Conservation (phyloP, 257 asterid genomes). For the Lycium ferocissimum region DNA sequence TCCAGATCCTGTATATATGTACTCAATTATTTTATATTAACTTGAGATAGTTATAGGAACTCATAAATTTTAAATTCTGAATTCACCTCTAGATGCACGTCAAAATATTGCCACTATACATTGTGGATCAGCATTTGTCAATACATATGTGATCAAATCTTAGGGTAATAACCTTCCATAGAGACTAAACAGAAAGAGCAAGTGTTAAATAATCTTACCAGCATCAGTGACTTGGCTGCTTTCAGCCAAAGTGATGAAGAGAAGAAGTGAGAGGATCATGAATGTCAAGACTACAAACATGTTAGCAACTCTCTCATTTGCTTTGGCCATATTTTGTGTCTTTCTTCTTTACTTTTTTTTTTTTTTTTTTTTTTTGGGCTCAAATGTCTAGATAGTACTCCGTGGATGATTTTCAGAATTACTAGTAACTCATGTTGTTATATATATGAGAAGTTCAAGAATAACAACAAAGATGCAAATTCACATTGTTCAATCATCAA, state of each 20-base stretch:
- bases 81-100: too few relatives aligned
- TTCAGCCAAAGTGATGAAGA: constrained; percentile 34
- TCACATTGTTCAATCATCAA: background rate
- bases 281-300: constrained; percentile 28
- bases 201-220: background rate
- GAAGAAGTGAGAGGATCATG: constrained; percentile 32
- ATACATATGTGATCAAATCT: too few relatives aligned
- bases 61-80: too few relatives aligned
- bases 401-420: background rate
- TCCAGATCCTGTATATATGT: too few relatives aligned
- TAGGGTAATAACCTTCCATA: too few relatives aligned
- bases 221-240: constrained; percentile 32
- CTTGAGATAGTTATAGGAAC: too few relatives aligned
- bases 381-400: background rate
- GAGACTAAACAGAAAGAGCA: background rate
- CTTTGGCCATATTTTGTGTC: constrained; percentile 42
- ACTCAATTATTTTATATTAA: too few relatives aligned
- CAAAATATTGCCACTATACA: too few relatives aligned
- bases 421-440: background rate
- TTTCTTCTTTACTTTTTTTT: background rate
- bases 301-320: constrained; percentile 33
- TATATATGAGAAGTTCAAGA: background rate
- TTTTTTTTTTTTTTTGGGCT: background rate
- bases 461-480: background rate
- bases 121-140: too few relatives aligned